These are phyloP conservation scores for Jimgerdemannia flammicorona DNA, from an alignment of 192 early-diverging fungal genomes.

Conservation along the genomic window DNA sequence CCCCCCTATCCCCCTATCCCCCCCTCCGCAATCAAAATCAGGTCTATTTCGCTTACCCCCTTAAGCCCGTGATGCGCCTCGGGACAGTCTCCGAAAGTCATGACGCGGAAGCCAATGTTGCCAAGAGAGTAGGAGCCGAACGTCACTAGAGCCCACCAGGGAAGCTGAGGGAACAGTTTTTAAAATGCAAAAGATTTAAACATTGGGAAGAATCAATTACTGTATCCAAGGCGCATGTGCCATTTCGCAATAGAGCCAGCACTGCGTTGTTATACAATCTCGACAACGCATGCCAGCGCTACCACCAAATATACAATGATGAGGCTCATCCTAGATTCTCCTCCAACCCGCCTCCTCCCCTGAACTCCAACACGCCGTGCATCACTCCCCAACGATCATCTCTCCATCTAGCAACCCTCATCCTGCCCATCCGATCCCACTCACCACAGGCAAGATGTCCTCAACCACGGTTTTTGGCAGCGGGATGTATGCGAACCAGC, in stretches of 20 bases:
- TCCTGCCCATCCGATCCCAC: background rate
- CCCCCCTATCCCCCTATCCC: background rate
- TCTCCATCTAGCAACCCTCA: background rate
- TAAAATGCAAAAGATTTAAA: background rate
- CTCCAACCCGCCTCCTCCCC: background rate
- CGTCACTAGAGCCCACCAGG: constrained; percentile 72
- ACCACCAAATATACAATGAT: too few species aligned
- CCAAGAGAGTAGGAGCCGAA: constrained; percentile 90
- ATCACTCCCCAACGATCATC: background rate
- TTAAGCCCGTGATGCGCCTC: constrained; percentile 83
- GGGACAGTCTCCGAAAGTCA: constrained; percentile 90
- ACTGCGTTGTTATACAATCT: too few species aligned
- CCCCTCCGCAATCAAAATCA: background rate
- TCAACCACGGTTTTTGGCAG: constrained; percentile 44
- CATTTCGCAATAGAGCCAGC: too few species aligned
- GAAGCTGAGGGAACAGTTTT: constrained; percentile 47
- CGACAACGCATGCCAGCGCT: background rate
- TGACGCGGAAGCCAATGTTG: constrained; percentile 80
- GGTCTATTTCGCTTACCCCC: constrained; percentile 43
- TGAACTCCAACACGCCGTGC: background rate
- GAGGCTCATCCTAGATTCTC: background rate
- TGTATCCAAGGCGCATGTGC: too few species aligned
- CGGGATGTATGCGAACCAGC: constrained; percentile 41
- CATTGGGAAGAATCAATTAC: background rate
- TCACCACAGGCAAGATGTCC: constrained; percentile 50